Conservation (phyloP, 345 rosid species). For the Eutrema heterophyllum region DNA sequence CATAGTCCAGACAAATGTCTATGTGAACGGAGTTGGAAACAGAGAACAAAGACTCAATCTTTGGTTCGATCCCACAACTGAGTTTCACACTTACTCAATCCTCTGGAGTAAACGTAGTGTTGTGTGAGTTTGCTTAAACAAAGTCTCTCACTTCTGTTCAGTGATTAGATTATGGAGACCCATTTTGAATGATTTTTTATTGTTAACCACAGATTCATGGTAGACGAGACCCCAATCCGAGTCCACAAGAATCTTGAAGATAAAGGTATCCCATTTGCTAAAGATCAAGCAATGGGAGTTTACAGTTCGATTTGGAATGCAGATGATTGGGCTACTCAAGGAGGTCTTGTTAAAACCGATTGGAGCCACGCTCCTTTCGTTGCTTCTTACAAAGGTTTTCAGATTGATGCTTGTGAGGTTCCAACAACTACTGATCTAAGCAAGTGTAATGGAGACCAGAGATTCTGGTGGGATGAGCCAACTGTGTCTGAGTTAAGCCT, state of each 20-base stretch:
- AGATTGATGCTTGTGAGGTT: conserved; percentile 78
- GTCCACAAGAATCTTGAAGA: conserved; percentile 82
- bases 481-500: conserved; percentile 57
- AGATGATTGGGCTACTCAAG: conserved; percentile 99
- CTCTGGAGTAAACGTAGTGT: conserved; percentile 86
- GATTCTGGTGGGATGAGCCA: conserved; percentile 95
- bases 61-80: conserved; percentile 97
- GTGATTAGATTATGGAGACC: neutral
- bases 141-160: neutral
- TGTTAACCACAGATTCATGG: conserved; percentile 54
- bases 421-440: conserved; percentile 45
- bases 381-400: conserved; percentile 76
- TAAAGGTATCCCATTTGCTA: conserved; percentile 83
- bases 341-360: conserved; percentile 90
- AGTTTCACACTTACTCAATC: conserved; percentile 77
- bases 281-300: conserved; percentile 94
- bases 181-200: neutral
- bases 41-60: conserved; percentile 86
- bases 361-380: conserved; percentile 95
- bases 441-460: conserved; percentile 47
- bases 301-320: conserved; percentile 99
- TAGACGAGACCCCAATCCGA: conserved; percentile 79
- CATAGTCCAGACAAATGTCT: conserved; percentile 80
- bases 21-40: conserved; percentile 91
- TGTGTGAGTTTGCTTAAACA: conserved; percentile 47